Evolutionary conservation across 495 filamentous ascomycete species (phyloP).

Genomic region (Echria macrotheca): DNA sequence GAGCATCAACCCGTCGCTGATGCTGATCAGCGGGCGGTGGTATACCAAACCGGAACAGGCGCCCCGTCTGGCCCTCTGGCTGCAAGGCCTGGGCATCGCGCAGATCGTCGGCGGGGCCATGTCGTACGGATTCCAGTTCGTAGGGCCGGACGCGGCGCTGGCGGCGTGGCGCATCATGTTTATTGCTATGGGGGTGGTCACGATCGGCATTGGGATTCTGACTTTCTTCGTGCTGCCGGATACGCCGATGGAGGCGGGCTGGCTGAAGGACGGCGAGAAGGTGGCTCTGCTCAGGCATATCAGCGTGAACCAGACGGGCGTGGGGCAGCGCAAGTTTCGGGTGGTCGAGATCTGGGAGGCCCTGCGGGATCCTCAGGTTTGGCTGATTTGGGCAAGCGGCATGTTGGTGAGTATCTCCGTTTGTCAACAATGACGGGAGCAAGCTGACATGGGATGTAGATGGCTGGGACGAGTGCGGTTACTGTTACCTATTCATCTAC

Average conservation of each 20-base stretch:
- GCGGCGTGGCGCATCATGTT: conserved; percentile 62
- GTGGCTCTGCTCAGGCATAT: conserved; percentile 35
- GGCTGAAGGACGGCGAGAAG: conserved; percentile 47
- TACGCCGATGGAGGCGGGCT: conserved; percentile 47
- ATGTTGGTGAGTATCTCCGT: conserved; percentile 13
- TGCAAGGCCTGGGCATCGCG: conserved; percentile 53
- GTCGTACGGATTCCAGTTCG: conserved; percentile 57
- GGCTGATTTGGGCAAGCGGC: conserved; percentile 24
- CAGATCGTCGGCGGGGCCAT: conserved; percentile 59
- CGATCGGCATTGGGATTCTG: conserved; percentile 42
- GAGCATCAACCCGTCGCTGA: conserved; percentile 54
- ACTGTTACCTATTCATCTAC: conserved; percentile 58
- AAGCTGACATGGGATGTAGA: conserved; percentile 6
- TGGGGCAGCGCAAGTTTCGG: conserved; percentile 49
- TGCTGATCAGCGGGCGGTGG: conserved; percentile 50
- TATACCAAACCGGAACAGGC: conserved; percentile 59
- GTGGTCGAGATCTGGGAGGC: conserved; percentile 4
- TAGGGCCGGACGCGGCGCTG: conserved; percentile 35
- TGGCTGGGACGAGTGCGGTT: conserved; percentile 54
- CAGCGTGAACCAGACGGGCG: conserved; percentile 41
- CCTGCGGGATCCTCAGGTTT: conserved; percentile 30
- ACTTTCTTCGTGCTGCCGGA: conserved; percentile 47
- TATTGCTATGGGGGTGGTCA: conserved; percentile 50
- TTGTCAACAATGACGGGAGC: neutral
- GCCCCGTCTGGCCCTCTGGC: conserved; percentile 61